These are phyloP conservation scores for Colletotrichum simmondsii DNA, from an alignment of 2,329 filamentous ascomycete genomes.

Conservation along the genomic window DNA sequence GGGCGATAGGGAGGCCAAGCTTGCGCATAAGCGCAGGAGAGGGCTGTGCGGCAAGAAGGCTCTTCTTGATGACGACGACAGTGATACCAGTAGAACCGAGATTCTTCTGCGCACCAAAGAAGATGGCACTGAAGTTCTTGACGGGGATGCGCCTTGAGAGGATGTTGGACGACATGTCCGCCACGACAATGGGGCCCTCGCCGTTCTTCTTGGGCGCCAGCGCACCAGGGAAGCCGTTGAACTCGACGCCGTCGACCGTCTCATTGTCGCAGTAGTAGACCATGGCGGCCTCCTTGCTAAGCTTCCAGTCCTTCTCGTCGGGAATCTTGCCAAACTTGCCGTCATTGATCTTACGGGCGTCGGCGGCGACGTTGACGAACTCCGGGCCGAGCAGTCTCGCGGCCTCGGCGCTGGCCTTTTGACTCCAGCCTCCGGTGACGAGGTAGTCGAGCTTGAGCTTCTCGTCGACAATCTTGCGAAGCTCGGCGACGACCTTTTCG, in stretches of 20 bases:
- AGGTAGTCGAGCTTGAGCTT: constrained; percentile 89
- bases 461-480: constrained; percentile 72
- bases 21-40: constrained; percentile 76
- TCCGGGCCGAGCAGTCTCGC: constrained; percentile 79
- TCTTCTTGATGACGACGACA: constrained; percentile 86
- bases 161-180: constrained; percentile 96
- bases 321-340: constrained; percentile 92
- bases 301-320: constrained; percentile 78
- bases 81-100: constrained; percentile 88
- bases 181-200: constrained; percentile 80
- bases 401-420: constrained; percentile 90
- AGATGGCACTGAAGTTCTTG: constrained; percentile 83
- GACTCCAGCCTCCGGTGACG: constrained; percentile 87
- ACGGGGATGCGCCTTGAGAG: constrained; percentile 83
- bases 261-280: constrained; percentile 96
- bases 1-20: constrained; percentile 80
- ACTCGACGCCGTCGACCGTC: constrained; percentile 94
- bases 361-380: constrained; percentile 82
- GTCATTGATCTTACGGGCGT: constrained; percentile 72
- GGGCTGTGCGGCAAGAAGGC: constrained; percentile 80
- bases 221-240: constrained; percentile 75
- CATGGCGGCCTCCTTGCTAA: constrained; percentile 75
- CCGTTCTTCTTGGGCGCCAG: constrained; percentile 69
- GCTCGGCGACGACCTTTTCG: constrained; percentile 64
- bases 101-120: constrained; percentile 97